phyloP scores from a whole-genome alignment of 768 basidiomycete species.

The Macrolepiota albuminosa region DNA sequence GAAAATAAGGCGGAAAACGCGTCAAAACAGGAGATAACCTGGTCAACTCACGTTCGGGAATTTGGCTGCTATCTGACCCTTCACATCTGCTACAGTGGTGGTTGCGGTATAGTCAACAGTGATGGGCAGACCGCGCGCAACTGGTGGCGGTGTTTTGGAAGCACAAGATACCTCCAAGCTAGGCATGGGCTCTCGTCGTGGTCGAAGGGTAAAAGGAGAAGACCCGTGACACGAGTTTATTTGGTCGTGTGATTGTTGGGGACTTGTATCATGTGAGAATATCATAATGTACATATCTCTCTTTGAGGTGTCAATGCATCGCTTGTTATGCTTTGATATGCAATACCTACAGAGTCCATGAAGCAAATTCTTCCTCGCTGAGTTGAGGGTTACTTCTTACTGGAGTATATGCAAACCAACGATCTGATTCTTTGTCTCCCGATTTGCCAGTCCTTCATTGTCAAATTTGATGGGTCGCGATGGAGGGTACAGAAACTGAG shows the following conservation, averaged over 20 bases:
- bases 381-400: neutral
- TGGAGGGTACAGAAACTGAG: neutral
- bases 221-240: neutral
- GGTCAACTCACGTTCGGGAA: conserved; percentile 29
- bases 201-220: too few relatives aligned
- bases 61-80: conserved; percentile 49
- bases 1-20: neutral
- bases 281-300: too few relatives aligned
- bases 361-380: neutral
- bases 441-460: neutral
- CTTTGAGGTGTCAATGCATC: too few relatives aligned
- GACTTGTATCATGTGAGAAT: neutral
- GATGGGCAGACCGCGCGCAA: conserved; percentile 49
- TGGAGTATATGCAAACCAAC: neutral
- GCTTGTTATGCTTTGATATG: neutral
- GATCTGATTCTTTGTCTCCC: neutral
- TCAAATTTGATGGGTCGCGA: neutral
- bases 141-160: conserved; percentile 37
- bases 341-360: neutral
- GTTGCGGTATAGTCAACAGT: conserved; percentile 43
- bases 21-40: neutral
- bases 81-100: conserved; percentile 66
- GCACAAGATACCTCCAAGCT: conserved; percentile 49
- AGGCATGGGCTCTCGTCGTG: conserved; percentile 23
- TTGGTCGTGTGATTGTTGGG: neutral